Evolutionary conservation across 352 stramenopile species (phyloP).

Genomic region (Albugo candida): DNA sequence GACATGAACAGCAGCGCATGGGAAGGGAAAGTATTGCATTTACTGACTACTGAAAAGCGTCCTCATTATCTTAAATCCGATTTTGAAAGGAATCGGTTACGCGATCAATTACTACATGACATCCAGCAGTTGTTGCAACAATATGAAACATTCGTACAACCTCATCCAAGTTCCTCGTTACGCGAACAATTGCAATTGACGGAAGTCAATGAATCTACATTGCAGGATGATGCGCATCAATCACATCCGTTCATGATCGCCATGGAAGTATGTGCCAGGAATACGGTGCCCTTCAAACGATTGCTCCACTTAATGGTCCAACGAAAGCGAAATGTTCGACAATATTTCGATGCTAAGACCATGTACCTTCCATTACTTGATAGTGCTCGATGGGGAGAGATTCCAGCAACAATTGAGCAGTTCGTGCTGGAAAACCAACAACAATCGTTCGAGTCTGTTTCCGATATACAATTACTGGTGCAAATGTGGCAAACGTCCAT

Average conservation of each 20-base stretch:
- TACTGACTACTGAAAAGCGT: constrained; percentile 30
- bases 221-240: constrained; percentile 5
- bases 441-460: constrained; percentile 11
- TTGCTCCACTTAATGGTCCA: constrained; percentile 46
- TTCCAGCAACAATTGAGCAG: constrained; percentile 36
- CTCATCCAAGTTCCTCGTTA: no score
- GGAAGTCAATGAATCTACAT: no score
- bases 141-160: constrained; percentile 17
- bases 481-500: constrained; percentile 36
- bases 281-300: constrained; percentile 24
- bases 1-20: constrained; percentile 12
- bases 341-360: constrained; percentile 3
- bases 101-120: constrained; percentile 17
- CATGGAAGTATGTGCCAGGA: constrained; percentile 31
- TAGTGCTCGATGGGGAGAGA: constrained; percentile 40
- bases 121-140: constrained; percentile 22
- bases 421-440: constrained; percentile 8
- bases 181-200: no score
- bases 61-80: constrained; percentile 37
- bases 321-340: constrained; percentile 15
- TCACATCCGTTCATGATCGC: constrained; percentile 37
- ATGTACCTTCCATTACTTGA: constrained; percentile 42
- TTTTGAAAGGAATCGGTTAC: constrained; percentile 25
- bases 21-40: constrained; percentile 31
- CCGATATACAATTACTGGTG: constrained; percentile 9